phyloP scores from a whole-genome alignment of 1,284 basidiomycete genomes.

The Ustilago trichophora region DNA sequence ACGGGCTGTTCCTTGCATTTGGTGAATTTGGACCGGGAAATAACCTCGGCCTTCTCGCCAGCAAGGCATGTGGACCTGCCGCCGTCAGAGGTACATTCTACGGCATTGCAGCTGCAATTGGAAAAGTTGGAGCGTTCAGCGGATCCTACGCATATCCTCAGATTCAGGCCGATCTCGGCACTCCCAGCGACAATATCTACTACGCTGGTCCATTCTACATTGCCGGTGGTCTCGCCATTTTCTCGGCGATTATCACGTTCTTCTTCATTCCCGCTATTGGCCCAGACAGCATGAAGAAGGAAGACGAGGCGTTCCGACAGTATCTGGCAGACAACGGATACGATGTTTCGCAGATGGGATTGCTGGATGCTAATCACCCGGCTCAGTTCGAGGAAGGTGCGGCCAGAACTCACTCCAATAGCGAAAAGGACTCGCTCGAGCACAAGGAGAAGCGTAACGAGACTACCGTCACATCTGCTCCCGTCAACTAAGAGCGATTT shows the following conservation, averaged over 20 bases:
- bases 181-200: slow-evolving; percentile 27
- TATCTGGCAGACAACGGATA: slow-evolving; percentile 54
- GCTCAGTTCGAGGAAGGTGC: slow-evolving; percentile 29
- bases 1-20: slow-evolving; percentile 87
- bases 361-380: slow-evolving; percentile 21
- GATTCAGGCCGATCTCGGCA: slow-evolving; percentile 45
- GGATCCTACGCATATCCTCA: slow-evolving; percentile 56
- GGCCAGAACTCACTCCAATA: slow-evolving; percentile 14
- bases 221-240: slow-evolving; percentile 74
- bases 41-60: slow-evolving; percentile 58
- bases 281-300: slow-evolving; percentile 80
- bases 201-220: slow-evolving; percentile 66
- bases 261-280: slow-evolving; percentile 79
- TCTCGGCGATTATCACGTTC: slow-evolving; percentile 79
- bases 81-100: slow-evolving; percentile 59
- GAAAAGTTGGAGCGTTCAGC: slow-evolving; percentile 72
- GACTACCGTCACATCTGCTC: slow-evolving; percentile 5
- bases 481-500: slow-evolving; percentile 19
- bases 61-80: slow-evolving; percentile 52
- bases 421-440: slow-evolving; percentile 17
- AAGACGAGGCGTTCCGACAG: slow-evolving; percentile 74
- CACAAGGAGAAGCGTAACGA: slow-evolving; percentile 14
- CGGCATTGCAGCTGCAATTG: slow-evolving; percentile 75
- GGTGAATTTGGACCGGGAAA: slow-evolving; percentile 75
- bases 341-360: slow-evolving; percentile 57